Evolutionary conservation across 108 stramenopile genomes (phyloP), one percentile per base, ranked within the genome.

Genomic region (Seminavis robusta): DNA sequence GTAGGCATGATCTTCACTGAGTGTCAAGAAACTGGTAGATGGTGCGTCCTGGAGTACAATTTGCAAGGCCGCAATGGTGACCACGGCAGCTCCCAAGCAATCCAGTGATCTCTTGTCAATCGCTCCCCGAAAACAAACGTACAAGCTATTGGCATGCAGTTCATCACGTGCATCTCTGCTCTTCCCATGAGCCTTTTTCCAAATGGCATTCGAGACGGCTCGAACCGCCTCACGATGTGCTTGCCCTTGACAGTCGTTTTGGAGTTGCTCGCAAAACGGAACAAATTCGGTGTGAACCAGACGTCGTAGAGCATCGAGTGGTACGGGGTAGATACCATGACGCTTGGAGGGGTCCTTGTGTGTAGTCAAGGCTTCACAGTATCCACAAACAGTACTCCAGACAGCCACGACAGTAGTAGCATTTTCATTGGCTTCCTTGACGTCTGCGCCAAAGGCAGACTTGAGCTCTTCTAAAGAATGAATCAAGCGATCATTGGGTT

Each of bases 1-100:
- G 42, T 83, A 83, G 23, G 78, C 78, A 65, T 82, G 81, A 69
- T 82, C 81, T 60, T 82, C 81, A 32, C 73, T 75, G 33, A 82
- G 30, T 1, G 70, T 70, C 48, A 82, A 60, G 13, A n/a, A 52
- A 43, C 66, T 67, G 17, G 26, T 46, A 2, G 33, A 39, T 10
- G 28, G 21, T 21, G 50, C 45, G 1, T 64, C 77, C 4, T n/a
- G n/a, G n/a, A n/a, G n/a, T n/a, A 67, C 45, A 3, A 77, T 28
- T 38, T 71, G 63, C 53, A 79, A 61, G 4, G 63, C 82, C 32
- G 79, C 67, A 10, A 80, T 68, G 8, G 72, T 69, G 9, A 64
- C 24, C 1, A 80, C 21, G 10, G 74, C 72, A 0, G 78, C 63
- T 8, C 82, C 78, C 54, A 83, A 80, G 47, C 78, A 83, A 63